These are phyloP conservation scores for Setaria viridis DNA, from an alignment of 202 grass and related monocot genomes.

Conservation along the genomic window DNA sequence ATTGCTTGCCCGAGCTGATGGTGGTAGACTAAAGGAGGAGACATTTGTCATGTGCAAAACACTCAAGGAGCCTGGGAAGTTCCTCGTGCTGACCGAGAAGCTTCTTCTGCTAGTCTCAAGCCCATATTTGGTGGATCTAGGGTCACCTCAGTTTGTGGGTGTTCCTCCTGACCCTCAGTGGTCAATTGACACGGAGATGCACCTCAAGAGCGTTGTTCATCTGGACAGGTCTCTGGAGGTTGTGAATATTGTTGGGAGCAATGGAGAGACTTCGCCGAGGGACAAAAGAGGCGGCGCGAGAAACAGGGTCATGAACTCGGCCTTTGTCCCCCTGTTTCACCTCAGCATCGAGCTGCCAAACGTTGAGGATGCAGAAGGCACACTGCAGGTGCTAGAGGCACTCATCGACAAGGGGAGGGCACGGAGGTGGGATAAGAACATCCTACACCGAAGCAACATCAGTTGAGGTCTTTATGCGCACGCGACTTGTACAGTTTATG, in stretches of 20 bases:
- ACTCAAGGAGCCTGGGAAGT: constrained; percentile 65
- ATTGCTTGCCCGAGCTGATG: constrained; percentile 71
- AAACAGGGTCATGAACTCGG: constrained; percentile 56
- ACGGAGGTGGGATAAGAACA: constrained; percentile 64
- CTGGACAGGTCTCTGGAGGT: constrained; percentile 79
- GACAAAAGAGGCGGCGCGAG: constrained; percentile 58
- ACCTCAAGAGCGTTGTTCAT: constrained; percentile 83
- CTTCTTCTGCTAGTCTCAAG: constrained; percentile 69
- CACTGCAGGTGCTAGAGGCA: constrained; percentile 55
- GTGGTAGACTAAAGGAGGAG: constrained; percentile 74
- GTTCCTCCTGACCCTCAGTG: constrained; percentile 81
- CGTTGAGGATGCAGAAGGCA: constrained; percentile 66
- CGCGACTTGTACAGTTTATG: constrained; percentile 25
- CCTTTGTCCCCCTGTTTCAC: constrained; percentile 70
- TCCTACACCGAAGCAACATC: constrained; percentile 78
- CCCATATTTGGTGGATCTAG: constrained; percentile 66
- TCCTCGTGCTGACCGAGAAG: constrained; percentile 77
- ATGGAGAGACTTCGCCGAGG: constrained; percentile 66
- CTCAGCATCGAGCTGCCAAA: constrained; percentile 65
- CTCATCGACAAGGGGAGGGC: constrained; percentile 66
- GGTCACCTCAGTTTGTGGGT: constrained; percentile 65
- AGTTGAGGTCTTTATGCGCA: constrained; percentile 38
- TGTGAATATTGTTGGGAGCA: constrained; percentile 94
- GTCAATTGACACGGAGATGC: constrained; percentile 81
- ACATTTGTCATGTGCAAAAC: constrained; percentile 89